Conservation (phyloP, 352 stramenopile genomes). For the Detonula confervacea region DNA sequence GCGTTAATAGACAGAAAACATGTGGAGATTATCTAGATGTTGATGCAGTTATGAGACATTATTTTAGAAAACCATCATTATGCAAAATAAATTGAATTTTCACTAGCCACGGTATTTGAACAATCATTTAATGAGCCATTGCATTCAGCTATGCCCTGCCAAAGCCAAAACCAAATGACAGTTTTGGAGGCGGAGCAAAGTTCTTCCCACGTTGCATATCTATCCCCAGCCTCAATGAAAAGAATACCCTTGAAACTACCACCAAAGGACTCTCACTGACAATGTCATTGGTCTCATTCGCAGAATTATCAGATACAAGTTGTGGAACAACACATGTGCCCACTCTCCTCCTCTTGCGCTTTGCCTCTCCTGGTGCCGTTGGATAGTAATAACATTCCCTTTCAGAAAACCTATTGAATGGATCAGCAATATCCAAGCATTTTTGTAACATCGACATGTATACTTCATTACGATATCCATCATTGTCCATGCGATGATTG, state of each 20-base stretch:
- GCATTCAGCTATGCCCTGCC: too few relatives aligned
- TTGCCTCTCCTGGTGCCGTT: constrained; percentile 7
- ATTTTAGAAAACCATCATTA: too few relatives aligned
- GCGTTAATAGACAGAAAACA: too few relatives aligned
- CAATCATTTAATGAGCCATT: too few relatives aligned
- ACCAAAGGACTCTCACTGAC: constrained; percentile 50
- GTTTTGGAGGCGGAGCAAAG: constrained; percentile 62
- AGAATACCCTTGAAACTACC: constrained; percentile 64
- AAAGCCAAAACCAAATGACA: constrained; percentile 79
- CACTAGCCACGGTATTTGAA: too few relatives aligned
- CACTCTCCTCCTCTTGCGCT: constrained; percentile 43
- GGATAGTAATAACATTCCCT: constrained; percentile 57
- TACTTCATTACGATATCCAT: constrained; percentile 68
- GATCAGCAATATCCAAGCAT: constrained; percentile 48
- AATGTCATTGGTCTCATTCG: constrained; percentile 13
- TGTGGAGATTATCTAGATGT: too few relatives aligned
- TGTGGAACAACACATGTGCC: constrained; percentile 26
- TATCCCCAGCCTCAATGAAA: constrained; percentile 52
- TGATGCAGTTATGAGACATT: too few relatives aligned
- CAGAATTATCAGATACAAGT: constrained; percentile 19
- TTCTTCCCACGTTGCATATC: constrained; percentile 62
- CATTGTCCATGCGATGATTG: constrained; percentile 66
- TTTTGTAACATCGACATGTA: constrained; percentile 53
- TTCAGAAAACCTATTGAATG: constrained; percentile 64
- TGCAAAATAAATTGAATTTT: too few relatives aligned